Base-by-base conservation (phyloP, 2,329 filamentous ascomycete genomes). In the Lecanicillium sp. region DNA sequence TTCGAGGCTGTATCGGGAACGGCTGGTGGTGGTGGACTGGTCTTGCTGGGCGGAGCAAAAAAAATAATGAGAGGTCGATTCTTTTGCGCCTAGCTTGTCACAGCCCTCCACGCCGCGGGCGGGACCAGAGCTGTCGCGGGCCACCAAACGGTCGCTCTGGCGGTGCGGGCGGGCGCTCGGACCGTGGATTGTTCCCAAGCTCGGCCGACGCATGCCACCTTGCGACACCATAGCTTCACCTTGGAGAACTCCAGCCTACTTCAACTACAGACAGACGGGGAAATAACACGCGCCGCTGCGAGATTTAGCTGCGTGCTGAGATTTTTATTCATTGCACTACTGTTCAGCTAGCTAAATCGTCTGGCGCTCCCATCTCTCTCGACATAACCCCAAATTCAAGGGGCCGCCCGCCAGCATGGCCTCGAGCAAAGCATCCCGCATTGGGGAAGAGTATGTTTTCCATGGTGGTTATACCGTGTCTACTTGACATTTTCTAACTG, bases 401-500 rank as follows among this genome's bases (percentile, higher is more conserved):
- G 38, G 14, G 18, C 9, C 18, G 27, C 15, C 27, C 22, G 37
- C 43, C 53, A 58, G 45, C 50, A 79, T 79, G 74, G 72, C 75
- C 43, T 68, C 74, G 45, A 78, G 63, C 56, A 79, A 79, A 58
- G 74, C 75, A 41, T 71, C 73, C 57, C 72, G 75, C 40, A 60
- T 79, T 46, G 75, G 75, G 57, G 75, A 79, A 60, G 75, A 79
- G 75, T 79, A 64, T 43, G 74, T 68, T 38, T 33, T 32, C 11
- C 20, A 17, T 31, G 13, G 17, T 17, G 32, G 40, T 33, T 39
- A 46, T 41, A 39, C 49, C 33, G 18, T 17, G 17, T 34, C 53
- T 54, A 41, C 46, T 52, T 47, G 34, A 32, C 20, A 19, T 12
- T 15, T 36, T 17, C 57, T 27, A 61, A 48, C 60, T 45, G n/a